Base-by-base conservation (phyloP, 106 monocot genomes). In the Posidonia australis region DNA sequence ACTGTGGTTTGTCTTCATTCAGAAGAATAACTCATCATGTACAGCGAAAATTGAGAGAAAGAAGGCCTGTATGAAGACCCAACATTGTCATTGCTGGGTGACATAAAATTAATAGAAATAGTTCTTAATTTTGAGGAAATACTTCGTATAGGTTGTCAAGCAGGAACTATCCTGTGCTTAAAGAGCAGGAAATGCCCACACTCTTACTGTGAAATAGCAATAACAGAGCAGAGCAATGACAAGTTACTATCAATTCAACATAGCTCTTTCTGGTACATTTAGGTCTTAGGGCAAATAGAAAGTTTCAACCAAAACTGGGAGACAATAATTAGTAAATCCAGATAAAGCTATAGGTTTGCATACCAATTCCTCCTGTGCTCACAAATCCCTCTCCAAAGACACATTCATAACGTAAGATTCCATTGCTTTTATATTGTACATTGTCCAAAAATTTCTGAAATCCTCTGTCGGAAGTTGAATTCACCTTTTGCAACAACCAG, bases 351-450 rank as follows among this genome's bases (percentile, higher is more conserved):
- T 9, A 22, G 25, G 59, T 19, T 45, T 26, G 14, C 80, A 47
- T 85, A 91, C 98, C 87, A 71, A 98, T 59, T 71, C 98, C 98
- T 69, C 98, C 98, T 2, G 98, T 98, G 81, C 98, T 98, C 51
- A 98, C 83, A 78, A 75, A 98, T 31, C 98, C 98, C 65, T 87
- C 82, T 55, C 98, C 98, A 81, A 98, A 98, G 58, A 98, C 81
- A 64, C 85, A 81, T 60, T 98, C 98, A 69, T 98, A 98, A 18
- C 98, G 91, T 30, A 98, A 74, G 71, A 98, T 98, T 58, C 98
- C 98, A 73, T 21, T 88, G 60, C 67, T 81, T 75, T 91, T 98
- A 25, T 98, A 98, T 72, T 98, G 98, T 22, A 91, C 87, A 63
- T 90, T 91, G 76, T 98, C 98, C 74, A 98, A 73, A 63, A 98